Conservation (phyloP, 2,329 filamentous ascomycete species). For the Fusarium globosum region DNA sequence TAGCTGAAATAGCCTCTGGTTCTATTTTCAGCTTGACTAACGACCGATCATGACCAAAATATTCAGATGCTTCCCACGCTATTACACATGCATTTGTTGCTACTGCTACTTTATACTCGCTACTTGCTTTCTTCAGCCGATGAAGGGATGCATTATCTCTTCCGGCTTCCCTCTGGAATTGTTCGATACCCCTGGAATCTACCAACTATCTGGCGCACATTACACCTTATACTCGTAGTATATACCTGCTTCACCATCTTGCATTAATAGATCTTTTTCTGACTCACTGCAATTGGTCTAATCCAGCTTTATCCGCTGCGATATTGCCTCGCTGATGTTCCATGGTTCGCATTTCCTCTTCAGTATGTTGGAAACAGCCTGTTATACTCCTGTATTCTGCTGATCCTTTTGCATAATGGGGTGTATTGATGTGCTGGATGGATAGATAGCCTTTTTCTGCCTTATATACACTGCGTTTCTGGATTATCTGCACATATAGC, state of each 20-base stretch:
- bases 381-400: slow-evolving; percentile 16
- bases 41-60: slow-evolving; percentile 43
- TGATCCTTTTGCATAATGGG: slow-evolving; percentile 31
- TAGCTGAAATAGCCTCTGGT: slow-evolving; percentile 36
- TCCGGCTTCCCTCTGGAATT: slow-evolving; percentile 26
- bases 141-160: slow-evolving; percentile 34
- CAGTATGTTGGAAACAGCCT: slow-evolving; percentile 9
- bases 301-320: slow-evolving; percentile 7
- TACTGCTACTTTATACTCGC: slow-evolving; percentile 11
- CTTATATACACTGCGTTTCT: slow-evolving; percentile 19
- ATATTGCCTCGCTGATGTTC: slow-evolving; percentile 11
- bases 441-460: slow-evolving; percentile 7
- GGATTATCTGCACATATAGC: slow-evolving; percentile 25
- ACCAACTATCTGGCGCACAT: slow-evolving; percentile 29
- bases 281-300: slow-evolving; percentile 7
- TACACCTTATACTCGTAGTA: slow-evolving; percentile 4
- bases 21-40: slow-evolving; percentile 39
- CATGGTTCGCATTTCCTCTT: slow-evolving; percentile 9
- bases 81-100: slow-evolving; percentile 33
- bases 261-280: slow-evolving; percentile 16
- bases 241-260: slow-evolving; percentile 25
- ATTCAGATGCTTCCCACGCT: slow-evolving; percentile 37
- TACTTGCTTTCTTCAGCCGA: slow-evolving; percentile 35
- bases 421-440: slow-evolving; percentile 18
- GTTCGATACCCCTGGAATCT: slow-evolving; percentile 41